phyloP scores from a whole-genome alignment of 176 grass and related monocot species.

The Paspalum notatum region DNA sequence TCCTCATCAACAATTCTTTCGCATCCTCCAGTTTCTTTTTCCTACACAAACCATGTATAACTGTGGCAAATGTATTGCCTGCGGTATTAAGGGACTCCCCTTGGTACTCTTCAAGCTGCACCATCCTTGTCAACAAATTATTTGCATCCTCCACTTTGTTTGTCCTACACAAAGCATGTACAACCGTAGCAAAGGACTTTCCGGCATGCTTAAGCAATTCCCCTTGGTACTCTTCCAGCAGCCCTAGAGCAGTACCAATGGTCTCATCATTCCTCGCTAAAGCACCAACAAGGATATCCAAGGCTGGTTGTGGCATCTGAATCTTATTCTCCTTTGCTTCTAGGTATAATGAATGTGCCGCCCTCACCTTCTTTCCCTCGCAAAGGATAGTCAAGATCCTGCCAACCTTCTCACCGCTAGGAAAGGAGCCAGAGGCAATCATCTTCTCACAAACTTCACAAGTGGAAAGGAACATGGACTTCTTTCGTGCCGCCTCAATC shows the following conservation, averaged over 20 bases:
- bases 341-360: conserved; percentile 67
- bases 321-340: conserved; percentile 71
- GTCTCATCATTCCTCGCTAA: conserved; percentile 76
- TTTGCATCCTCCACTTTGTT: conserved; percentile 59
- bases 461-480: conserved; percentile 55
- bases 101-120: conserved; percentile 74
- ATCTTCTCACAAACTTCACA: conserved; percentile 82
- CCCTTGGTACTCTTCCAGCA: conserved; percentile 72
- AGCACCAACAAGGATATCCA: conserved; percentile 62
- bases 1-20: conserved; percentile 66
- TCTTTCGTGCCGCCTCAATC: conserved; percentile 73
- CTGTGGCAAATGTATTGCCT: conserved; percentile 55
- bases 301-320: conserved; percentile 40
- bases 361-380: conserved; percentile 67
- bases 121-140: conserved; percentile 59
- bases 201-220: conserved; percentile 68
- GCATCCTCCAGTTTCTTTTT: conserved; percentile 64
- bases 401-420: conserved; percentile 60
- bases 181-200: conserved; percentile 61
- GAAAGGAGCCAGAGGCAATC: conserved; percentile 76
- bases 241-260: conserved; percentile 53
- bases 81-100: conserved; percentile 65
- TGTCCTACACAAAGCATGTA: conserved; percentile 73
- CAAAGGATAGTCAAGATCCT: conserved; percentile 64
- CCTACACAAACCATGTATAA: conserved; percentile 76